Conservation (phyloP, 78 protist species). For the Ministeria vibrans region DNA sequence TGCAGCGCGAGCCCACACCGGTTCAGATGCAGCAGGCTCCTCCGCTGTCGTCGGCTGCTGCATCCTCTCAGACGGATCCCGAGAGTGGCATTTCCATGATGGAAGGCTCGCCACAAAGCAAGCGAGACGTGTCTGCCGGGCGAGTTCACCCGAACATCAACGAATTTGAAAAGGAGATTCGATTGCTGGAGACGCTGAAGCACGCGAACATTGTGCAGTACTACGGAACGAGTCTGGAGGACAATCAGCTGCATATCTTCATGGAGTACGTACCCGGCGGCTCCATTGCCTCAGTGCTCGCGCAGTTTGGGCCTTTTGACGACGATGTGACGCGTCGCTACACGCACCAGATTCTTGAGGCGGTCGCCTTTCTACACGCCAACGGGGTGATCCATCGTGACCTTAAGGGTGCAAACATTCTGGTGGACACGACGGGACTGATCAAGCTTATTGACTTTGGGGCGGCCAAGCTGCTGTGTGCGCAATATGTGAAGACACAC, state of each 20-base stretch:
- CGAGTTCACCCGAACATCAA: not conserved
- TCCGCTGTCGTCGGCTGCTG: not conserved
- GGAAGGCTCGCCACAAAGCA: not conserved
- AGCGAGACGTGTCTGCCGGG: not conserved
- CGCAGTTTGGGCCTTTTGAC: constrained; percentile 4
- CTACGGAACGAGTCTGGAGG: not conserved
- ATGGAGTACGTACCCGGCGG: constrained; percentile 43
- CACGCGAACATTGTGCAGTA: constrained; percentile 31
- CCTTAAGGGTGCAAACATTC: not conserved
- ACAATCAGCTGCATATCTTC: not conserved
- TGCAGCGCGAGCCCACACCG: not conserved
- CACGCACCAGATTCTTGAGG: constrained; percentile 15
- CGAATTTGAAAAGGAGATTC: constrained; percentile 15
- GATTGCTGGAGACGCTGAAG: not conserved
- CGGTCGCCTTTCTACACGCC: constrained; percentile 25
- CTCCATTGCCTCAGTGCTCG: constrained; percentile 13
- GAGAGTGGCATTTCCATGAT: not conserved
- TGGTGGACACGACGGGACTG: not conserved
- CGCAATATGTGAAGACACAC: no score
- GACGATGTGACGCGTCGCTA: constrained; percentile 1
- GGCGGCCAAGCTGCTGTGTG: not conserved
- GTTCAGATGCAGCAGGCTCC: not conserved
- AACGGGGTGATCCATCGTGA: constrained; percentile 32
- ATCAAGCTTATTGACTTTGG: constrained; percentile 12
- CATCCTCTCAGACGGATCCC: not conserved